Conservation (phyloP, 805 yeast species). For the Wickerhamiella siamensis region DNA sequence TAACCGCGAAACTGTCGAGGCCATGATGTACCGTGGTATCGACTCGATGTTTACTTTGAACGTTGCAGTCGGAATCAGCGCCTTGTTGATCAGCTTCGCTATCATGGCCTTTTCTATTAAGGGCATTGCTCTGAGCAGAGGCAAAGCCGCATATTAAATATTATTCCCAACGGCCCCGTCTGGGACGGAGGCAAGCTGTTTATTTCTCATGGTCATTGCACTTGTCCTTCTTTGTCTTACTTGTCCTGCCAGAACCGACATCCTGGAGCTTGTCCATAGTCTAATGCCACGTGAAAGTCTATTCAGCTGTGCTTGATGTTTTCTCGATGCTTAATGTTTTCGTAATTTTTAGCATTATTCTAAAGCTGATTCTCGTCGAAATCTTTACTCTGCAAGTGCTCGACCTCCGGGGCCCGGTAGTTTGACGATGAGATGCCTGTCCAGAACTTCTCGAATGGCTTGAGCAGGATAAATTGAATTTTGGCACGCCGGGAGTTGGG, state of each 20-base stretch:
- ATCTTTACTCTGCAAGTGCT: neutral
- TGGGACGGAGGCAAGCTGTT: too few species aligned
- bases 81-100: constrained; percentile 79
- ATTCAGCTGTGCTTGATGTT: too few species aligned
- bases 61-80: constrained; percentile 62
- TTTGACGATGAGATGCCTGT: constrained; percentile 18
- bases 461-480: constrained; percentile 19
- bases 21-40: constrained; percentile 67
- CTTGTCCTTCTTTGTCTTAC: too few species aligned
- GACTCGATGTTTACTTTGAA: constrained; percentile 87
- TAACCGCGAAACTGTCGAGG: constrained; percentile 71
- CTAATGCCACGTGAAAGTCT: too few species aligned
- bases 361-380: neutral
- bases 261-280: too few species aligned
- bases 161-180: neutral
- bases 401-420: neutral
- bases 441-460: constrained; percentile 24
- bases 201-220: too few species aligned
- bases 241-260: too few species aligned
- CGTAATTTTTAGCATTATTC: too few species aligned
- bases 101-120: constrained; percentile 43
- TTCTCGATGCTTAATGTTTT: too few species aligned
- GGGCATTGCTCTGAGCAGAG: constrained; percentile 18
- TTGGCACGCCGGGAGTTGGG: constrained; percentile 21
- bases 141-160: neutral